Base-by-base conservation (phyloP, 352 stramenopile genomes). In the Pythium monospermum region DNA sequence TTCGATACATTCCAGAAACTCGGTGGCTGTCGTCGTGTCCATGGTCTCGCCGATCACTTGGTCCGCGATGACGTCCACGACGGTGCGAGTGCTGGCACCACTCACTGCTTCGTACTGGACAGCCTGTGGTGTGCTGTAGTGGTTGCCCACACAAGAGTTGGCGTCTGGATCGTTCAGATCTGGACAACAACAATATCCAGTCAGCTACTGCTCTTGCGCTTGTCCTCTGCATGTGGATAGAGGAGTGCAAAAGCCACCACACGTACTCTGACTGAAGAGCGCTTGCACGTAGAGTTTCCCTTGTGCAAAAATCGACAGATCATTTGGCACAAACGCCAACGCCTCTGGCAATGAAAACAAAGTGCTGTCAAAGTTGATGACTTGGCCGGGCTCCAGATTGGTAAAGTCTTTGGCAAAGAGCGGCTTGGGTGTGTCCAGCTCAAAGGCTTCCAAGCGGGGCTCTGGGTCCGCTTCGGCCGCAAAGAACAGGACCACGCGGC, bases 371-470 rank as follows among this genome's bases (percentile, higher is more conserved):
- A 90, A 87, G 58, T 81, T 70, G 37, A 87, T 70, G 25, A 77
- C 46, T 27, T 84, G 75, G 1, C 75, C 69, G 8, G 65, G 67
- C 4, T 71, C 62, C 4, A 89, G 35, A 30, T 84, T 69, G 25
- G 76, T 56, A 33, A 90, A 59, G 39, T 87, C 78, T 38, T 84
- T 81, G 30, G 76, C 71, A 46, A 90, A 87, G 22, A 90, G 52
- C 21, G 78, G 76, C 22, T 69, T 68, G 36, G 69, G 68, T 13
- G 59, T 53, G n/a, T 85, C 69, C 27, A 85, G 62, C 22, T 85
- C 73, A 37, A 84, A 85, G 7, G 64, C 67, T 23, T 78, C 70
- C 16, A 84, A 69, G 23, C 79, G 73, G 43, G 74, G 73, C 62
- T 86, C 72, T 0, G 66, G 68, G 0, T 69, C 57, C 0, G 55